Evolutionary conservation across 2,329 filamentous ascomycete species (phyloP).

Genomic region (Cadophora sp.): DNA sequence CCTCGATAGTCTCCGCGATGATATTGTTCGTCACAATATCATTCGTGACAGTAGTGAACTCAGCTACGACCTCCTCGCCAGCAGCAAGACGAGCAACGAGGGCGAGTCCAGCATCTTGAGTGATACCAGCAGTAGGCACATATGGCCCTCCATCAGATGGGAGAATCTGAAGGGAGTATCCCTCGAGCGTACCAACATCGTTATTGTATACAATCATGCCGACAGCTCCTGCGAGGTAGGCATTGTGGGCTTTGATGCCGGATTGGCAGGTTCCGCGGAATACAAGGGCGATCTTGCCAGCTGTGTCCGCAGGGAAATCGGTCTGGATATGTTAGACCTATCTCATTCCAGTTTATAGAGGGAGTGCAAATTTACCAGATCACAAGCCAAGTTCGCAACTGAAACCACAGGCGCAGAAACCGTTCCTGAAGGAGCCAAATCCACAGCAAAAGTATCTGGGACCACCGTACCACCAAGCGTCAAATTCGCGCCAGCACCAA

Average conservation of each 20-base stretch:
- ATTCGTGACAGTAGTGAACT: slow-evolving; percentile 17
- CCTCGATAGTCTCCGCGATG: slow-evolving; percentile 63
- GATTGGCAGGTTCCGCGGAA: slow-evolving; percentile 73
- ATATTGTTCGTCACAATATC: slow-evolving; percentile 52
- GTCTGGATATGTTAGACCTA: slow-evolving; percentile 30
- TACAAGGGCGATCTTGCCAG: slow-evolving; percentile 73
- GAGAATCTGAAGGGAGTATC: slow-evolving; percentile 23
- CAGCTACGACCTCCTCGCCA: slow-evolving; percentile 22
- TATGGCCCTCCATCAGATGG: slow-evolving; percentile 43
- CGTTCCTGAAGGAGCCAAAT: slow-evolving; percentile 25
- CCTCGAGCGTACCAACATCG: slow-evolving; percentile 50
- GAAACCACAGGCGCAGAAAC: slow-evolving; percentile 26
- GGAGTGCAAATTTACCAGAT: slow-evolving; percentile 18
- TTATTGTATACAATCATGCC: slow-evolving; percentile 77
- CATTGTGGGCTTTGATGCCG: slow-evolving; percentile 70
- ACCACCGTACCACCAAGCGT: slow-evolving; percentile 18
- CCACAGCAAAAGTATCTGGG: slow-evolving; percentile 24
- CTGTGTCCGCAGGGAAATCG: slow-evolving; percentile 62
- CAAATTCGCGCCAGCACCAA: slow-evolving; percentile 22
- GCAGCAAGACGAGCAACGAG: slow-evolving; percentile 20
- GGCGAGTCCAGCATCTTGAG: slow-evolving; percentile 45
- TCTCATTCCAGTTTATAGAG: neutral
- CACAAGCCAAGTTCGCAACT: slow-evolving; percentile 32
- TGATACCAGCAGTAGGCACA: slow-evolving; percentile 54
- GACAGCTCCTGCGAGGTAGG: slow-evolving; percentile 70